These are phyloP conservation scores for Alternaria ventricosa DNA, from an alignment of 2,329 filamentous ascomycete genomes.

Conservation along the genomic window DNA sequence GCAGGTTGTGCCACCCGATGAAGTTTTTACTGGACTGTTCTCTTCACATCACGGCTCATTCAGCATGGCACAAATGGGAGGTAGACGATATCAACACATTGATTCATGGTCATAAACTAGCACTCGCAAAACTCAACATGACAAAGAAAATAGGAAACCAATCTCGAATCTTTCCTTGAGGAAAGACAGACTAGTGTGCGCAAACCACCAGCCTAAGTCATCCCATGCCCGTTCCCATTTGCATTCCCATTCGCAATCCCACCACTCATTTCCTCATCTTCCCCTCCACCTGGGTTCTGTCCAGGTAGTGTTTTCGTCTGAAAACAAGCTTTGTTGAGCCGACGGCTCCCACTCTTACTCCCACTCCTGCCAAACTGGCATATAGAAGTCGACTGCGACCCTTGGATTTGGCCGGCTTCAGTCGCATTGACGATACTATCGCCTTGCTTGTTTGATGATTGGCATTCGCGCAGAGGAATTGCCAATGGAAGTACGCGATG, in stretches of 20 bases:
- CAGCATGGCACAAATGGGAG: not conserved
- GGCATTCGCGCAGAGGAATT: conserved; percentile 21
- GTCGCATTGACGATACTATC: conserved; percentile 20
- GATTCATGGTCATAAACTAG: not conserved
- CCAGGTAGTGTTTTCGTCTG: not conserved
- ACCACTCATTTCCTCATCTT: not conserved
- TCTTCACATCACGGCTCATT: not conserved
- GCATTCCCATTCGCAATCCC: not conserved
- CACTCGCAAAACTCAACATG: not conserved
- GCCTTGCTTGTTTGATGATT: conserved; percentile 34
- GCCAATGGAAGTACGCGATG: not conserved
- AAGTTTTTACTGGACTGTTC: too few relatives aligned
- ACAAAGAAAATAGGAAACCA: not conserved
- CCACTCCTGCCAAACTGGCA: not conserved
- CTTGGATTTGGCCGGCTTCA: conserved; percentile 7
- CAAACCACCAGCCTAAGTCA: not conserved
- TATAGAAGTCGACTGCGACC: not conserved
- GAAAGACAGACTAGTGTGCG: not conserved
- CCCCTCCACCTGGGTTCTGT: not conserved
- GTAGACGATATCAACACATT: not conserved
- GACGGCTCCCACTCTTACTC: not conserved
- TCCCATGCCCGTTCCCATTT: not conserved
- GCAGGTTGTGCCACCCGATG: not conserved
- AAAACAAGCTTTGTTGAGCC: conserved; percentile 7
- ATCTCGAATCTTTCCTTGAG: not conserved